A percentile compares a stretch with the other conserved stretches of the same genome.
Conservation (phyloP, 768 basidiomycete genomes). For the Tephrocybe sp. region DNA sequence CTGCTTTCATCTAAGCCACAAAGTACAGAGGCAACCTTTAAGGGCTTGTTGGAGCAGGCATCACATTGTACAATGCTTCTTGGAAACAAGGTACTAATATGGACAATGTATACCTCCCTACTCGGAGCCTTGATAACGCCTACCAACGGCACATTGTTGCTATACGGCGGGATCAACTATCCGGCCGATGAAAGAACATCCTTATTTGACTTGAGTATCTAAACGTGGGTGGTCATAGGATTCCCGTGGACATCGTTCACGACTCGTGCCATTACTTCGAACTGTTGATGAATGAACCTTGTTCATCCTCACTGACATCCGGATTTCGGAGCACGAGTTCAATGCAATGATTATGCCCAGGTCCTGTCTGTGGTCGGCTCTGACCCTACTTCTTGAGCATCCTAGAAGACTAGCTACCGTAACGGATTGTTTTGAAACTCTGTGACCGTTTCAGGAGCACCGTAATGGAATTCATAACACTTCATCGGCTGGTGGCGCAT, state of each 20-base stretch:
- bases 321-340: conserved; percentile 4
- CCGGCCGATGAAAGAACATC: background rate
- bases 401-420: background rate
- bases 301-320: background rate
- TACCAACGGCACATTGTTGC: background rate
- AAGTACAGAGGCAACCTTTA: too few relatives aligned
- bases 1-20: too few relatives aligned
- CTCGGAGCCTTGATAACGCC: too few relatives aligned
- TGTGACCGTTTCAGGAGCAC: background rate
- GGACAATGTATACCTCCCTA: too few relatives aligned
- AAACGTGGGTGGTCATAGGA: conserved; percentile 1
- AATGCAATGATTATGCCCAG: background rate
- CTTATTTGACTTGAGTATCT: background rate
- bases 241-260: background rate
- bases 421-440: too few relatives aligned
- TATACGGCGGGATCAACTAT: background rate
- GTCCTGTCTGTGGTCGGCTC: background rate
- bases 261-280: background rate
- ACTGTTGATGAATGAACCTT: background rate
- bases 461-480: background rate
- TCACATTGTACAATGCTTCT: too few relatives aligned
- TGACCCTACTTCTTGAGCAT: background rate
- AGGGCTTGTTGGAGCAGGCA: too few relatives aligned
- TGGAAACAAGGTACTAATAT: too few relatives aligned
- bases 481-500: conserved; percentile 12